Base-by-base conservation (phyloP, 306 rosid species). In the Vigna nakashimae region DNA sequence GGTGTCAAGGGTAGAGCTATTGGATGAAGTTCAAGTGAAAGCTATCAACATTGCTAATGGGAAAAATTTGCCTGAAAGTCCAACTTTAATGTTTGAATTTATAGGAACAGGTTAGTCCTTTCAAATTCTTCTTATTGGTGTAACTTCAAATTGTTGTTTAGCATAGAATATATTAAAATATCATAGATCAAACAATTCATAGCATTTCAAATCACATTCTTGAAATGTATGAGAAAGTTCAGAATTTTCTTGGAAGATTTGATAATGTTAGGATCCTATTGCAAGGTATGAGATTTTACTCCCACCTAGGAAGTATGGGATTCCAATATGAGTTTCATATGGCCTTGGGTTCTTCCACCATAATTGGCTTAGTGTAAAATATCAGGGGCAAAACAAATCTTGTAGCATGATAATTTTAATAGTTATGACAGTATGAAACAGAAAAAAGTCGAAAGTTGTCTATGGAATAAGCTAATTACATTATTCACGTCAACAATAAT, bases 1-100 rank as follows among this genome's bases (percentile, higher is more conserved):
- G 97, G 98, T 95, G 57, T 95, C 98, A 79, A 91, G 98, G 87
- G 94, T 95, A 72, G 98, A 95, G 87, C 87, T 92, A 78, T 16
- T 91, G 89, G 98, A 95, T 78, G 98, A 95, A 86, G 98, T 95
- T 82, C 98, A 91, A 87, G 42, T 95, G 81, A 92, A 82, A 79
- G 98, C 98, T 70, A 91, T 95, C 88, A 95, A 92, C 80, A 48
- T 86, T 83, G 97, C 98, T 30, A 92, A 92, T 82, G 98, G 98
- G 84, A 95, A 91, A 86, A 86, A 71, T 77, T 85, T 89, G 53
- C 89, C 93, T 57, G 97, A 89, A 76, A 78, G 43, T 80, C 98
- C 98, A 65, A 95, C 98, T 52, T 84, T 95, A 73, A 87, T 95
- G 97, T 92, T 91, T 82, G 98, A 95, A 87, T 88, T 90, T 80